A percentile compares a stretch with the other conserved stretches of the same genome.
phyloP scores from a whole-genome alignment of 2,329 filamentous ascomycete genomes.

The Aureobasidium pullulans region DNA sequence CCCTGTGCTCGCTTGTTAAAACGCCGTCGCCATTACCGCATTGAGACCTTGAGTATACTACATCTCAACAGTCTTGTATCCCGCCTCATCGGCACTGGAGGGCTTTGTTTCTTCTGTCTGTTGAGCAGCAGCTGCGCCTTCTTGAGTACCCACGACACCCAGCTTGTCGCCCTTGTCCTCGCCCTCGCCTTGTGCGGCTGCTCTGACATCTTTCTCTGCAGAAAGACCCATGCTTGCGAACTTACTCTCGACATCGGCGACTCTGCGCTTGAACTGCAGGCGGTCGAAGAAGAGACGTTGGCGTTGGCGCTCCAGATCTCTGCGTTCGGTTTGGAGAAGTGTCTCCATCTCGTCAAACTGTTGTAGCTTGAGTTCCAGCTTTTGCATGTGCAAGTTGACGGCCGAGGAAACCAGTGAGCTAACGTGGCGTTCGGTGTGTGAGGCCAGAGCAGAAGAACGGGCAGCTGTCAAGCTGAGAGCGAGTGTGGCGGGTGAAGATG shows the following conservation, averaged over 20 bases:
- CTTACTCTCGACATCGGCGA: constrained; percentile 69
- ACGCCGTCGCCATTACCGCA: not conserved
- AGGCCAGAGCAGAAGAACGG: constrained; percentile 78
- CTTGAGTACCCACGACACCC: not conserved
- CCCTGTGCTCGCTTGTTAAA: not conserved
- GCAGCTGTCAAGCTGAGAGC: constrained; percentile 81
- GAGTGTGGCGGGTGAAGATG: constrained; percentile 53
- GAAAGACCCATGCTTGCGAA: constrained; percentile 22
- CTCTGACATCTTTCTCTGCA: not conserved
- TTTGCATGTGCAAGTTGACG: constrained; percentile 89
- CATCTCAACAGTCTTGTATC: constrained; percentile 4
- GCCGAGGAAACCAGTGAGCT: constrained; percentile 85
- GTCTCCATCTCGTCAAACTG: constrained; percentile 97
- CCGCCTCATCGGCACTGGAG: not conserved
- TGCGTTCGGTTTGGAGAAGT: constrained; percentile 81
- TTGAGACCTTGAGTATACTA: not conserved
- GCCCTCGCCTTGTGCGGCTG: not conserved
- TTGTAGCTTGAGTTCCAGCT: constrained; percentile 89
- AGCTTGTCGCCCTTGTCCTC: constrained; percentile 7
- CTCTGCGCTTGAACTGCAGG: constrained; percentile 78
- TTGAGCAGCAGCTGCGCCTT: not conserved
- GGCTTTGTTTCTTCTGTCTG: not conserved
- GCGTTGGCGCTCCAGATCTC: constrained; percentile 83
- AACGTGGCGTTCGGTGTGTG: constrained; percentile 95
- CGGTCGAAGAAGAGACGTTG: constrained; percentile 93